Percentiles rank a stretch among this genome's conserved stretches.
Conservation (phyloP, 805 yeast genomes). For the Saccharomycopsis babjevae region DNA sequence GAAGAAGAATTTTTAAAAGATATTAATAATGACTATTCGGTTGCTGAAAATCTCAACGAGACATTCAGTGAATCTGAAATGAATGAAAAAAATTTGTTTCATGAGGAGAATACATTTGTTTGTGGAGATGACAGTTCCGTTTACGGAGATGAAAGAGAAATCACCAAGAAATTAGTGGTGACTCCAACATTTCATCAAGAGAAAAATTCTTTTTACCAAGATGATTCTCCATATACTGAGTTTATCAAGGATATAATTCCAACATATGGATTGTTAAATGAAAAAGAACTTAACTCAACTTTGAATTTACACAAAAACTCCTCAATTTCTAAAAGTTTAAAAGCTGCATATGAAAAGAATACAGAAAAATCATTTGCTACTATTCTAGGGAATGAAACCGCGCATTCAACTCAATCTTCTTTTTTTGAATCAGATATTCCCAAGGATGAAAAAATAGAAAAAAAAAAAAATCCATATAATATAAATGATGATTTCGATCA, state of each 20-base stretch:
- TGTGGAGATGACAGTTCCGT: neutral
- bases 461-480: too few relatives aligned
- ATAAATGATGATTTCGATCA: too few relatives aligned
- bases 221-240: conserved; percentile 2
- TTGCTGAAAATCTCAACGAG: conserved; percentile 2
- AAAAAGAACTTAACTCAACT: neutral
- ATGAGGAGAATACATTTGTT: neutral
- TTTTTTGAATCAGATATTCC: too few relatives aligned
- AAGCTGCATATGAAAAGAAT: too few relatives aligned
- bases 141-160: neutral
- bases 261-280: neutral
- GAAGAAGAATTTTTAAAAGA: neutral
- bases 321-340: too few relatives aligned
- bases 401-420: too few relatives aligned
- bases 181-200: conserved; percentile 1
- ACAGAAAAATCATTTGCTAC: too few relatives aligned
- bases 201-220: neutral
- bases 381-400: too few relatives aligned
- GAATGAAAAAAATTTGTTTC: neutral
- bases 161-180: neutral
- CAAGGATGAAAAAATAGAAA: too few relatives aligned
- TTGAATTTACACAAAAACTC: too few relatives aligned
- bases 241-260: neutral
- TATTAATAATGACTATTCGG: conserved; percentile 14
- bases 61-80: neutral